phyloP scores from a whole-genome alignment of 345 rosid species.

The Brassica cretica region DNA sequence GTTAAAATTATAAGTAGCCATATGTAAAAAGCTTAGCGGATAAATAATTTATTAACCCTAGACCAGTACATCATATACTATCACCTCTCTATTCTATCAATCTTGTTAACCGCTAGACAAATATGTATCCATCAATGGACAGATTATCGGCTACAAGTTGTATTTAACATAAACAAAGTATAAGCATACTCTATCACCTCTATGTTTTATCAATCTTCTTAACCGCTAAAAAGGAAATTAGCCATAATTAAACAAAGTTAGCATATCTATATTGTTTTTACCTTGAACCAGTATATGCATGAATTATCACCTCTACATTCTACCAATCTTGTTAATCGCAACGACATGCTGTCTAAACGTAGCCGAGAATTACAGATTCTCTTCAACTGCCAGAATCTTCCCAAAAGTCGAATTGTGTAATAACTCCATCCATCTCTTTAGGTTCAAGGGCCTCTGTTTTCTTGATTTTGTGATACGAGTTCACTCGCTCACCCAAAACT shows the following conservation, averaged over 20 bases:
- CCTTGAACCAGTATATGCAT: neutral
- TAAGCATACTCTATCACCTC: neutral
- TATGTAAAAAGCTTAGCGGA: neutral
- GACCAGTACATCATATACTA: neutral
- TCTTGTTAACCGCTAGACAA: neutral
- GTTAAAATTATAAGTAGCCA: neutral
- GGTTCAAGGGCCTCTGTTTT: too few relatives aligned
- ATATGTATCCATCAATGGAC: neutral
- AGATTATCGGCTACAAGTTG: neutral
- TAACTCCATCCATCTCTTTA: too few relatives aligned
- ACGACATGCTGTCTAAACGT: neutral
- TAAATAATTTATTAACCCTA: neutral
- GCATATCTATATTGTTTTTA: neutral
- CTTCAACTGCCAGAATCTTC: neutral
- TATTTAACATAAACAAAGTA: neutral
- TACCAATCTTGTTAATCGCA: neutral
- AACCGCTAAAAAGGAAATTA: neutral
- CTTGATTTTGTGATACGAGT: too few relatives aligned
- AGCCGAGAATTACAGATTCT: neutral
- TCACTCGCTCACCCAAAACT: too few relatives aligned
- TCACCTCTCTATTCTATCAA: neutral
- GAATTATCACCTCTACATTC: neutral
- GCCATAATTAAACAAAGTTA: neutral
- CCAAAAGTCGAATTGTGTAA: too few relatives aligned
- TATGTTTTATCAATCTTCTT: neutral